These are phyloP conservation scores for Paraphoma sp. DNA, from an alignment of 2,329 filamentous ascomycete species.

Conservation along the genomic window DNA sequence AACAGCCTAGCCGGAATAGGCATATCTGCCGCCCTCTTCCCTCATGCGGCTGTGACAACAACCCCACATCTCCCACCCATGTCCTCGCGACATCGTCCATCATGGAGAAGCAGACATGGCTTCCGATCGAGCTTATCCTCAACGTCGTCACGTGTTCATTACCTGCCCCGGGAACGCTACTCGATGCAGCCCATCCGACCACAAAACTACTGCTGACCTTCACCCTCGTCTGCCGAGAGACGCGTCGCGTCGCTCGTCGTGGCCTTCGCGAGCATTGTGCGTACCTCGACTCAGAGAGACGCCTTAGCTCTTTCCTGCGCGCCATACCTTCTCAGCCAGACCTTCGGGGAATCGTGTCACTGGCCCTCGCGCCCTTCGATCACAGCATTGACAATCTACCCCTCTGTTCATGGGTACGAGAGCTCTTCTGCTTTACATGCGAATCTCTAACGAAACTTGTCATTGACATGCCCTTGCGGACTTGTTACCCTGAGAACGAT, in stretches of 20 bases:
- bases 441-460: constrained; percentile 54
- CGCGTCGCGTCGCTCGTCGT: constrained; percentile 50
- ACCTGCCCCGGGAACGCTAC: constrained; percentile 17
- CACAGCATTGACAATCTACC: constrained; percentile 52
- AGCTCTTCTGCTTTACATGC: constrained; percentile 53
- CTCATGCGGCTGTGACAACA: no score
- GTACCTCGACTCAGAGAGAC: constrained; percentile 49
- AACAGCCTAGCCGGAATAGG: no score
- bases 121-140: constrained; percentile 39
- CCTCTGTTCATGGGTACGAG: constrained; percentile 50
- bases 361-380: constrained; percentile 44
- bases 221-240: constrained; percentile 53
- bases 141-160: constrained; percentile 33
- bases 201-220: constrained; percentile 56
- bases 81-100: background rate
- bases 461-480: constrained; percentile 58
- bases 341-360: constrained; percentile 44
- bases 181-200: constrained; percentile 50
- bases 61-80: background rate
- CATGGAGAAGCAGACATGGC: constrained; percentile 10
- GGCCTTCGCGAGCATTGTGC: constrained; percentile 56
- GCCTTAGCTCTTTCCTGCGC: constrained; percentile 35
- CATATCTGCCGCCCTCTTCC: no score
- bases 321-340: constrained; percentile 18
- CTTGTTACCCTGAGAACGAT: constrained; percentile 53